Evolutionary conservation across 257 asterid species (phyloP).

Genomic region (Asclepias syriaca): DNA sequence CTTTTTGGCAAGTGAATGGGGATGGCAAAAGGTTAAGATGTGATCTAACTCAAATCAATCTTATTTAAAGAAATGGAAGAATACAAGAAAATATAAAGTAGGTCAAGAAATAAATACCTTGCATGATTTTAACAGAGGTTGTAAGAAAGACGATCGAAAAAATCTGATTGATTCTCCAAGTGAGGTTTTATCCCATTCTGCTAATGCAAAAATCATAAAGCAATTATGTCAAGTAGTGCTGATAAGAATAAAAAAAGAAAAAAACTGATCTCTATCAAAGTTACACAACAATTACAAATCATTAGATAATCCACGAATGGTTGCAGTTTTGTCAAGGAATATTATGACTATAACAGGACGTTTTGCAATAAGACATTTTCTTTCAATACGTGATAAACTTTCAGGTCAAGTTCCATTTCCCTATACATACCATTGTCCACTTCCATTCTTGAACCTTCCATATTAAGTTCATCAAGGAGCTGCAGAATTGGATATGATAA

Average conservation of each 20-base stretch:
- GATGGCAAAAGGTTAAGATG: not conserved
- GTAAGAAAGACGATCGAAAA: conserved; percentile 70
- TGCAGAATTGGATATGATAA: conserved; percentile 30
- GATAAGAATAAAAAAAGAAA: not conserved
- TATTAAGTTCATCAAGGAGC: conserved; percentile 82
- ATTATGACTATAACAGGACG: not conserved
- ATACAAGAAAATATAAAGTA: not conserved
- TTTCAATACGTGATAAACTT: not conserved
- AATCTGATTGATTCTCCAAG: conserved; percentile 67
- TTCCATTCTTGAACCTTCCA: conserved; percentile 47
- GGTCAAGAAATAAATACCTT: conserved; percentile 52
- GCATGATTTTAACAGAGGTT: conserved; percentile 86
- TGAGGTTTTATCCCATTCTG: conserved; percentile 78
- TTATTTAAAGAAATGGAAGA: not conserved
- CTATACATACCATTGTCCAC: conserved; percentile 45
- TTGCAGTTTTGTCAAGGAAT: not conserved
- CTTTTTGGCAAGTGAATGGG: too few relatives aligned
- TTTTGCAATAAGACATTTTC: not conserved
- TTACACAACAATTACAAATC: not conserved
- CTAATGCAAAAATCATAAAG: not conserved
- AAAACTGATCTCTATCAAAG: not conserved
- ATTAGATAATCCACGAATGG: not conserved
- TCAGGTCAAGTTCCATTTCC: not conserved
- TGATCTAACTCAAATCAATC: not conserved
- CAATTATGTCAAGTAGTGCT: not conserved